phyloP scores from a whole-genome alignment of 345 rosid species.

The Hibiscus tridactylites region DNA sequence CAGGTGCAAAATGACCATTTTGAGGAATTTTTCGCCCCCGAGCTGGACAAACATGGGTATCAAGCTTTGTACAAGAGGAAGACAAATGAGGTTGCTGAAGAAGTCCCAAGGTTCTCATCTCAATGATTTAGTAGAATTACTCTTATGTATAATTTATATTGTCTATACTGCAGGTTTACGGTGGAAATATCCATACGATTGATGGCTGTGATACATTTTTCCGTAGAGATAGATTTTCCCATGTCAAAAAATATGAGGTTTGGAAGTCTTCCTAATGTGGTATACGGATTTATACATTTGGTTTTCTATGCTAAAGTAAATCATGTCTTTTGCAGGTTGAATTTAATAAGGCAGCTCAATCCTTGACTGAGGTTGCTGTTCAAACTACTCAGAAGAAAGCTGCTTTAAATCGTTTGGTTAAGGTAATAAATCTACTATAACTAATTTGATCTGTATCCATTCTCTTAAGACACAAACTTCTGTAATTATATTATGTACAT shows the following conservation, averaged over 20 bases:
- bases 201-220: slow-evolving; percentile 98
- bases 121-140: too few relatives aligned
- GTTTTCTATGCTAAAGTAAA: slow-evolving; percentile 14
- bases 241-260: slow-evolving; percentile 97
- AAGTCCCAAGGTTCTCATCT: too few relatives aligned
- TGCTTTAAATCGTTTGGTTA: slow-evolving; percentile 80
- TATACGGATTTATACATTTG: not conserved
- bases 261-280: slow-evolving; percentile 10
- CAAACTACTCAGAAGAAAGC: slow-evolving; percentile 74
- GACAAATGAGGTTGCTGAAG: too few relatives aligned
- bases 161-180: too few relatives aligned
- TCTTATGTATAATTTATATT: too few relatives aligned
- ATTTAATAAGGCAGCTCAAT: slow-evolving; percentile 97
- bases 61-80: too few relatives aligned
- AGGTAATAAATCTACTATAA: slow-evolving; percentile 34
- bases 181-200: slow-evolving; percentile 49
- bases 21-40: too few relatives aligned
- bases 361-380: too few relatives aligned
- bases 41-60: too few relatives aligned
- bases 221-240: slow-evolving; percentile 88
- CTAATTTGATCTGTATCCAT: slow-evolving; percentile 1
- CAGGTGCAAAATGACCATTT: too few relatives aligned
- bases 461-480: not conserved
- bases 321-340: slow-evolving; percentile 58
- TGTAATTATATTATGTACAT: slow-evolving; percentile 7